Percentiles rank a stretch among this genome's conserved stretches.
Evolutionary conservation across 352 stramenopile species (phyloP).

Genomic region (Globisporangium middletonii): DNA sequence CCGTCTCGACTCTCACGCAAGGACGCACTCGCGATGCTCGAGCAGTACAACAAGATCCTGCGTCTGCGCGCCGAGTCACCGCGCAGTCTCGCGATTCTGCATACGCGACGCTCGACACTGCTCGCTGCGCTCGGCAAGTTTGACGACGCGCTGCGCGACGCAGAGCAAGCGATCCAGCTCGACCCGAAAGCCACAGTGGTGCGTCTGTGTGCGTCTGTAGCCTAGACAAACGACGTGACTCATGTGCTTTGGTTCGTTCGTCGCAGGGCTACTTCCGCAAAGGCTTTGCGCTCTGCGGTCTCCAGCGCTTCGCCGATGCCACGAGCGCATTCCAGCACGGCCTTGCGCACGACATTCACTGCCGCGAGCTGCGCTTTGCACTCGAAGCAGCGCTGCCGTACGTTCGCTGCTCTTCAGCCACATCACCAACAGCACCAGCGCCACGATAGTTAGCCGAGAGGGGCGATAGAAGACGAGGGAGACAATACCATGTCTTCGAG

Average conservation of each 20-base stretch:
- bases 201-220: slow-evolving; percentile 5
- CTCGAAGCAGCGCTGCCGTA: slow-evolving; percentile 38
- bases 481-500: too few relatives aligned
- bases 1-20: slow-evolving; percentile 17
- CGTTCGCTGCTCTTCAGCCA: slow-evolving; percentile 1
- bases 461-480: background rate
- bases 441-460: background rate
- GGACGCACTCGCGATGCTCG: slow-evolving; percentile 37
- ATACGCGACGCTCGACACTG: slow-evolving; percentile 53
- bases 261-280: slow-evolving; percentile 62
- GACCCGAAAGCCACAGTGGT: slow-evolving; percentile 50
- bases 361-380: slow-evolving; percentile 46
- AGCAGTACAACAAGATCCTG: slow-evolving; percentile 68
- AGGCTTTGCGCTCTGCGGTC: slow-evolving; percentile 48
- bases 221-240: background rate
- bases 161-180: slow-evolving; percentile 41
- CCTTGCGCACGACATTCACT: slow-evolving; percentile 56
- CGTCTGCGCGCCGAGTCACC: slow-evolving; percentile 35
- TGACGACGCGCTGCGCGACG: slow-evolving; percentile 38
- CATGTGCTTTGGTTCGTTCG: background rate
- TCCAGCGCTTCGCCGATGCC: slow-evolving; percentile 45
- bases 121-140: slow-evolving; percentile 45
- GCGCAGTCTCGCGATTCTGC: slow-evolving; percentile 51
- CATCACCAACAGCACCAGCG: too few relatives aligned
- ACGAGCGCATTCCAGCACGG: slow-evolving; percentile 56